These are phyloP conservation scores for Talaromyces sp. DNA, from an alignment of 2,329 filamentous ascomycete species.

Conservation along the genomic window DNA sequence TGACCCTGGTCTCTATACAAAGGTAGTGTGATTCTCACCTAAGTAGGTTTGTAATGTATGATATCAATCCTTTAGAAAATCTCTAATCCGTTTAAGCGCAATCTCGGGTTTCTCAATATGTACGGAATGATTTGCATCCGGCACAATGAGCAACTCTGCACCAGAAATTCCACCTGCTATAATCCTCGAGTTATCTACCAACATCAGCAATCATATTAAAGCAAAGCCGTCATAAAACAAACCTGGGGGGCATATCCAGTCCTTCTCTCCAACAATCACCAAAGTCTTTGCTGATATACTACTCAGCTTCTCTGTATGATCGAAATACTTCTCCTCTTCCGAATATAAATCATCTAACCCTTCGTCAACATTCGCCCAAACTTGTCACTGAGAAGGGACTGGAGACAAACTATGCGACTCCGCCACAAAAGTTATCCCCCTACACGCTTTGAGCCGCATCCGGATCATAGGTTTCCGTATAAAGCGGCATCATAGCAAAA, in stretches of 20 bases:
- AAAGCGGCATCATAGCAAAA: background rate
- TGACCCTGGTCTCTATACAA: background rate
- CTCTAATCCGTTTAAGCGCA: background rate
- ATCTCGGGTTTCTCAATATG: constrained; percentile 1
- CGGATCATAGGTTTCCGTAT: background rate
- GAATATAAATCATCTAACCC: background rate
- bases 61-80: background rate
- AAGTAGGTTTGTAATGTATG: too few species aligned
- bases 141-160: background rate
- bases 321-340: background rate
- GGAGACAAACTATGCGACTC: background rate
- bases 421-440: background rate
- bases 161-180: background rate
- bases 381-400: background rate
- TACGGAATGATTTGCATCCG: background rate
- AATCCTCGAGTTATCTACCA: background rate
- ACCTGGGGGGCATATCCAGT: background rate
- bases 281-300: background rate
- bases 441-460: background rate
- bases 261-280: background rate
- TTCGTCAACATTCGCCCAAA: background rate
- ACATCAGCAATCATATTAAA: background rate
- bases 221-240: background rate
- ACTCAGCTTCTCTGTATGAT: background rate
- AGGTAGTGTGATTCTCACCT: background rate